Base-by-base conservation (phyloP, 257 asterid species). In the Jasminum sambac region DNA sequence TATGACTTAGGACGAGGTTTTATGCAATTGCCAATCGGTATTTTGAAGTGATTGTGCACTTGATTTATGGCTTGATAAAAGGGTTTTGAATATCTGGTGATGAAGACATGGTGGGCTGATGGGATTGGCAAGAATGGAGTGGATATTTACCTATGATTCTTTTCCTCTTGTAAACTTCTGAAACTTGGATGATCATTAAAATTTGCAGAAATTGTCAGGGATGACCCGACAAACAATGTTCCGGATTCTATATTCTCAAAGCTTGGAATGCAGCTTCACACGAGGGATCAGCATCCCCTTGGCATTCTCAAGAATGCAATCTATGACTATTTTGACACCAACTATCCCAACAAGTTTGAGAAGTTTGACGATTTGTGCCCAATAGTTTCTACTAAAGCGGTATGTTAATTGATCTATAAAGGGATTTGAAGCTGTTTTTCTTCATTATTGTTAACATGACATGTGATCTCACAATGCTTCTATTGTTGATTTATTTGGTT, bases 241-340 rank as follows among this genome's bases (percentile, higher is more conserved):
- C 98, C 96, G 0, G 93, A 92, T 84, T 73, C 96, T 9, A 90
- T 92, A 77, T 92, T 90, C 74, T 80, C 92, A 21, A 92, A 92
- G 87, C 92, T 92, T 38, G 98, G 97, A 66, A 75, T 90, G 95
- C 98, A 92, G 84, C 96, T 92, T 68, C 98, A 92, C 37, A 84
- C 92, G 86, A 88, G 96, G 81, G 87, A 86, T 75, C 90, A 87
- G 16, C 98, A 92, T 79, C 98, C 98, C 14, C 88, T 92, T 71
- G 95, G 98, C 75, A 92, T 92, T 71, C 83, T 92, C 11, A 92
- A 83, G 79, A 92, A 92, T 85, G 95, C 95, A 55, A 90, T 92
- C 76, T 87, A 74, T 71, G 90, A 90, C 69, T 92, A 90, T 78
- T 92, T 92, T 65, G 97, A 92, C 74, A 76, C 88, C 74, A 87